Evolutionary conservation across 2,329 filamentous ascomycete species (phyloP), one percentile per base, ranked within the genome.

Genomic region (Metarhizium brunneum): DNA sequence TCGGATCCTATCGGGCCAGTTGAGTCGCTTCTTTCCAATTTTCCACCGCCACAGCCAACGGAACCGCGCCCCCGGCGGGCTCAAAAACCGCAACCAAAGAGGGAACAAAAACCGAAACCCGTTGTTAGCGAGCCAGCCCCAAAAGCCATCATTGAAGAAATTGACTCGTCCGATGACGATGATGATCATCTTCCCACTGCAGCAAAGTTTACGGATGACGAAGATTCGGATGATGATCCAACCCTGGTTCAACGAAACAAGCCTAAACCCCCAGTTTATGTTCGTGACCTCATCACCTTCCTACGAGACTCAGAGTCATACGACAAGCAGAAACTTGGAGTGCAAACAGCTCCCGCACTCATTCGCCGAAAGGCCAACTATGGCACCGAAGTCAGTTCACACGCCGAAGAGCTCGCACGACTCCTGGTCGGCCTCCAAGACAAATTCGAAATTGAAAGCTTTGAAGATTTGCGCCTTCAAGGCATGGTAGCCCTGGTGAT

Each of bases 201-300:
- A 62, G 81, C 82, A 14, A 96, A 96, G 68, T 89, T 90, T 64
- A 91, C 88, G 2, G 94, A 99, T 62, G 81, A 84, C 0, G 90
- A 95, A 66, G 94, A 99, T 66, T 92, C 90, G 0, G 91, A 96
- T 56, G 92, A 96, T 42, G 95, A 99, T 63, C 86, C 94, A 5
- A 95, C 91, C 0, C 75, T 96, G 18, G 80, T 97, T 50, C 86
- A 88, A 56, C 82, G 92, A 14, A 85, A 94, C 69, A 96, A 94
- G 63, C 82, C 87, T 25, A 87, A 82, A 56, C 82, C 90, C 0
- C 94, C 94, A 1, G 91, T 99, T 1, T 97, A 97, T 64, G 87
- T 96, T 57, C 84, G 91, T 49, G 90, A 95, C 63, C 78, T 97
- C 11, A 85, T 97, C 54, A 68, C 77, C 7, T 92, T 86, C 64